Conservation (phyloP, 331 rosid genomes). For the Acacia pycnantha region DNA sequence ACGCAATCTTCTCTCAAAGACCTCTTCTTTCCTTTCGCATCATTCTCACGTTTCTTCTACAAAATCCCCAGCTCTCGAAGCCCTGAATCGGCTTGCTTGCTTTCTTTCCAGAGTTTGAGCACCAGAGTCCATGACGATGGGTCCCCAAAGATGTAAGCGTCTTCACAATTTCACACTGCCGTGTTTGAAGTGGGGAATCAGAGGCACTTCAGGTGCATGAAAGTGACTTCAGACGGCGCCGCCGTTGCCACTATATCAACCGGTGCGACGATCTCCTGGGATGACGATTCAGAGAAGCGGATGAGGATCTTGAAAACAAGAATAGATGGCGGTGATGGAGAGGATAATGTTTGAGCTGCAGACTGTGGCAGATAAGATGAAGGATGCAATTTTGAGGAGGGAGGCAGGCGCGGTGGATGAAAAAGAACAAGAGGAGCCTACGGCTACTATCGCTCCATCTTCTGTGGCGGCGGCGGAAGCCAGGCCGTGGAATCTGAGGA, state of each 20-base stretch:
- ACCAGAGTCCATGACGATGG: conserved; percentile 48
- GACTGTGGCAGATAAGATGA: too few relatives aligned
- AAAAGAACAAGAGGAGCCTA: too few relatives aligned
- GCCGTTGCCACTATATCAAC: neutral
- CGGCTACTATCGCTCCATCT: too few relatives aligned
- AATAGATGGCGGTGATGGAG: too few relatives aligned
- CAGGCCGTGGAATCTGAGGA: too few relatives aligned
- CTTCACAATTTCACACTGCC: conserved; percentile 90
- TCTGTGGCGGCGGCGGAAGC: too few relatives aligned
- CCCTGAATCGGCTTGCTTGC: conserved; percentile 23
- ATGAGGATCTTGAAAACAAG: too few relatives aligned
- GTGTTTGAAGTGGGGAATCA: conserved; percentile 83
- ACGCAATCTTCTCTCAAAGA: conserved; percentile 6
- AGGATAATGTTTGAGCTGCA: too few relatives aligned
- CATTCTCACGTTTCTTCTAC: conserved; percentile 3
- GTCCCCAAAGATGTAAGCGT: conserved; percentile 68
- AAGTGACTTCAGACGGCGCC: conserved; percentile 31
- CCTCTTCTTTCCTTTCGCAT: neutral
- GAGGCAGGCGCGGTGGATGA: too few relatives aligned
- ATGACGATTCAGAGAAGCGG: too few relatives aligned
- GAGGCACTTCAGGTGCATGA: conserved; percentile 71
- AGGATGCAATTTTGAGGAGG: too few relatives aligned
- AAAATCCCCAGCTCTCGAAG: conserved; percentile 22
- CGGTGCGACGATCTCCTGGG: conserved; percentile 41
- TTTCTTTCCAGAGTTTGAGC: neutral